Base-by-base conservation (phyloP, 352 stramenopile genomes). In the Phytophthora vignae region DNA sequence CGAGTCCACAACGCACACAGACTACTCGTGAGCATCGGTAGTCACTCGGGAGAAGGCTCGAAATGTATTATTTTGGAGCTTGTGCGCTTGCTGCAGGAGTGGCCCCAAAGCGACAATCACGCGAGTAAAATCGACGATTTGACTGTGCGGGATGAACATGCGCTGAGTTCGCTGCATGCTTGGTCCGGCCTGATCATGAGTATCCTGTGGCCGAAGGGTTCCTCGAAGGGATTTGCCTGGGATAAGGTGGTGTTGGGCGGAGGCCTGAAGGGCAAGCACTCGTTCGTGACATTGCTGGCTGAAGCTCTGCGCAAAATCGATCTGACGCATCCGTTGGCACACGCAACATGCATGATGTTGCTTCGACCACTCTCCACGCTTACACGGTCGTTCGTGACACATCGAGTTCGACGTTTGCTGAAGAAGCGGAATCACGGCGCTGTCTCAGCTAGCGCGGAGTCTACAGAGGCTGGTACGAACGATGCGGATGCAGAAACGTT, bases 171-270 rank as follows among this genome's bases (percentile, higher is more conserved):
- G n/a, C 65, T 97, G 36, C 88, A 97, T 58, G 90, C 88, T 3
- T 97, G 90, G 90, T 85, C 83, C 4, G 87, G 87, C 12, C 69
- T 97, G 36, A 91, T 95, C 36, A 95, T 96, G 88, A 95, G 87
- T 59, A 92, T 97, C 44, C 76, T 96, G 55, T 97, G 90, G 90
- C 90, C 90, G 4, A 89, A 90, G 46, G 88, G 87, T 2, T 84
- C 85, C 14, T 83, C 82, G 15, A 96, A 96, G 54, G 80, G 83
- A 17, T 88, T 94, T 46, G 87, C 88, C 0, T 94, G 86, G 87
- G 88, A 96, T 61, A 94, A 93, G 56, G 77, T 95, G 50, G 85
- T 93, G 3, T 60, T 92, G 2, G 83, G 79, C 59, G 87, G 85
- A 22, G 80, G 83, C 27, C 66, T 94, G 3, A 87, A 89, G 55